Conservation (phyloP, 805 yeast species). For the Yueomyces sinensis region DNA sequence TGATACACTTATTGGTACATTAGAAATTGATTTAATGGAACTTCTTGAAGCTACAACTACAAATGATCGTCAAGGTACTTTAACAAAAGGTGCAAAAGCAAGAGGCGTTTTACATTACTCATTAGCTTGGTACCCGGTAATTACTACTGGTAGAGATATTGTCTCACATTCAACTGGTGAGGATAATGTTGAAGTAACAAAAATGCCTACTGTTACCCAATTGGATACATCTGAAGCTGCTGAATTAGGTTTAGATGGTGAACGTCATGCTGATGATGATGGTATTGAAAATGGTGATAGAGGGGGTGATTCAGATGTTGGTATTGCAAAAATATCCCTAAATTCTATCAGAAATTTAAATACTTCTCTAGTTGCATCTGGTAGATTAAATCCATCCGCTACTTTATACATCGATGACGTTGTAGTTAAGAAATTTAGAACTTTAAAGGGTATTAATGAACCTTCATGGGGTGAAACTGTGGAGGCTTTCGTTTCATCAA, state of each 20-base stretch:
- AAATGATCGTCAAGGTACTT: slow-evolving; percentile 12
- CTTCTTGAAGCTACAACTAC: slow-evolving; percentile 38
- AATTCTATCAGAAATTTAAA: slow-evolving; percentile 51
- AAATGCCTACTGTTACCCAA: neutral
- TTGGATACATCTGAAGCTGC: slow-evolving; percentile 1
- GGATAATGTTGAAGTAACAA: neutral
- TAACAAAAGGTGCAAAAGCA: slow-evolving; percentile 30
- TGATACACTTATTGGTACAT: slow-evolving; percentile 37
- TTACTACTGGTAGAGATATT: slow-evolving; percentile 9
- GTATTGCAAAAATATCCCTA: slow-evolving; percentile 52
- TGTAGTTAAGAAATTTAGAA: slow-evolving; percentile 41
- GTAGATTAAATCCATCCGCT: slow-evolving; percentile 46
- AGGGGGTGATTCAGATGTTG: slow-evolving; percentile 45
- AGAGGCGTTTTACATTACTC: slow-evolving; percentile 53
- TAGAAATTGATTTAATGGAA: slow-evolving; percentile 43
- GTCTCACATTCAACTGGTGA: slow-evolving; percentile 4
- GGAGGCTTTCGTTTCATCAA: slow-evolving; percentile 51
- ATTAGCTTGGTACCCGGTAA: slow-evolving; percentile 28
- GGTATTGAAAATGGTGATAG: slow-evolving; percentile 10
- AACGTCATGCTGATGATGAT: slow-evolving; percentile 13
- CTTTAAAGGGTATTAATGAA: slow-evolving; percentile 52
- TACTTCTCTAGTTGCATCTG: slow-evolving; percentile 33
- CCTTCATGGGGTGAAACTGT: slow-evolving; percentile 57
- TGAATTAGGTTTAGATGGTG: slow-evolving; percentile 5
- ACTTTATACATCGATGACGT: slow-evolving; percentile 48